phyloP scores from a whole-genome alignment of 1,284 basidiomycete genomes.

The Sanguinoderma infundibulare region DNA sequence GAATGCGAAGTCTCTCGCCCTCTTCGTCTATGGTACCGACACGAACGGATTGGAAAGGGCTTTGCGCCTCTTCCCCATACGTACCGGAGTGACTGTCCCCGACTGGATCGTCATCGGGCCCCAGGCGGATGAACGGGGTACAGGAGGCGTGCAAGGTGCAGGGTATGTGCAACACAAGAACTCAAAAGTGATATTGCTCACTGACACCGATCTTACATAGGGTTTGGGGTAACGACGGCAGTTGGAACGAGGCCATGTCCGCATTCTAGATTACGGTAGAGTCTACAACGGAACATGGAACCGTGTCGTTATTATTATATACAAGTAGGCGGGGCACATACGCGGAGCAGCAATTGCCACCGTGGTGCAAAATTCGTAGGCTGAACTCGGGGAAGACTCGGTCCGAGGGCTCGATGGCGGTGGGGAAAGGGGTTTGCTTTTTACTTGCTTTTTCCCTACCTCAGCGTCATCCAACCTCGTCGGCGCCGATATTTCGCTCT shows the following conservation, averaged over 20 bases:
- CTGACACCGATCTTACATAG: constrained; percentile 22
- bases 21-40: constrained; percentile 68
- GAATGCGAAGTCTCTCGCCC: constrained; percentile 40
- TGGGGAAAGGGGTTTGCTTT: no score
- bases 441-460: no score
- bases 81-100: constrained; percentile 76
- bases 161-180: constrained; percentile 51
- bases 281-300: no score
- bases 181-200: constrained; percentile 8
- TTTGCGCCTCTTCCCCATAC: constrained; percentile 74
- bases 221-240: constrained; percentile 55
- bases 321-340: no score
- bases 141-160: constrained; percentile 74
- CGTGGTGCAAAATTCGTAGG: no score
- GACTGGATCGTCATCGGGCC: constrained; percentile 74
- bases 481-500: no score
- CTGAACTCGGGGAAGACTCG: no score
- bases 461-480: no score
- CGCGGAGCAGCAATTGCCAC: no score
- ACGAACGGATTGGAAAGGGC: constrained; percentile 63
- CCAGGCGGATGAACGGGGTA: constrained; percentile 57
- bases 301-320: no score
- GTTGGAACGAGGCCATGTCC: constrained; percentile 61
- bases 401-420: no score
- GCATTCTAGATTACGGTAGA: constrained; percentile 44